Conservation (phyloP, 2,329 filamentous ascomycete species). For the Fusarium succisae region DNA sequence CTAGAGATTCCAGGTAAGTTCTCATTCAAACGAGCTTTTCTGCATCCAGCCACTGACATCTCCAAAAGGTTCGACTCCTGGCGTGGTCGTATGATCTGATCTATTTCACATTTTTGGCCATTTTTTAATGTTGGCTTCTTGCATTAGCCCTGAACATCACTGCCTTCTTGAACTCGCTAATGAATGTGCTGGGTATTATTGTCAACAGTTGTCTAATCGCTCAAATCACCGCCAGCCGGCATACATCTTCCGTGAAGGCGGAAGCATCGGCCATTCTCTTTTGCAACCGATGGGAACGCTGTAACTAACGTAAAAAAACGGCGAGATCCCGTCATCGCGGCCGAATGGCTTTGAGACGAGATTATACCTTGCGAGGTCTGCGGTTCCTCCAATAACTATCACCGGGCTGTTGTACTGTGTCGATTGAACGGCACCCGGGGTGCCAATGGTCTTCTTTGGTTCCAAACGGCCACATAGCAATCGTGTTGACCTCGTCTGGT, state of each 20-base stretch:
- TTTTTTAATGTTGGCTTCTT: neutral
- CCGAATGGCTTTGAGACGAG: neutral
- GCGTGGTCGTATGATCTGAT: slow-evolving; percentile 35
- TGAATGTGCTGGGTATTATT: neutral
- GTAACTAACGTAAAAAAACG: neutral
- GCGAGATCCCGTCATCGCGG: neutral
- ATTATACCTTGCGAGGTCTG: neutral
- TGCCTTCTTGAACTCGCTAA: neutral
- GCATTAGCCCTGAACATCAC: neutral
- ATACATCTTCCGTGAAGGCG: neutral
- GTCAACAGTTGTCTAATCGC: neutral
- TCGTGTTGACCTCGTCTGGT: slow-evolving; percentile 64
- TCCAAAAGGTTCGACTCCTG: slow-evolving; percentile 37
- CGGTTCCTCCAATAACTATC: slow-evolving; percentile 38
- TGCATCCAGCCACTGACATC: neutral
- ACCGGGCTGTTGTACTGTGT: slow-evolving; percentile 33
- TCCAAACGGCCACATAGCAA: slow-evolving; percentile 73
- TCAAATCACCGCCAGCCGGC: neutral
- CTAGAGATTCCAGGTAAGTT: slow-evolving; percentile 39
- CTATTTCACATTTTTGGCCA: neutral
- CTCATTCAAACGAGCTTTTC: neutral
- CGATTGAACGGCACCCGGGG: slow-evolving; percentile 45
- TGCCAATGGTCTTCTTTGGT: slow-evolving; percentile 60
- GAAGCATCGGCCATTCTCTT: neutral
- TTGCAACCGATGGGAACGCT: neutral